Evolutionary conservation across 1,139 yeast genomes (phyloP), one percentile per base, ranked within the genome.

Genomic region (Lizanozyma gosingica): DNA sequence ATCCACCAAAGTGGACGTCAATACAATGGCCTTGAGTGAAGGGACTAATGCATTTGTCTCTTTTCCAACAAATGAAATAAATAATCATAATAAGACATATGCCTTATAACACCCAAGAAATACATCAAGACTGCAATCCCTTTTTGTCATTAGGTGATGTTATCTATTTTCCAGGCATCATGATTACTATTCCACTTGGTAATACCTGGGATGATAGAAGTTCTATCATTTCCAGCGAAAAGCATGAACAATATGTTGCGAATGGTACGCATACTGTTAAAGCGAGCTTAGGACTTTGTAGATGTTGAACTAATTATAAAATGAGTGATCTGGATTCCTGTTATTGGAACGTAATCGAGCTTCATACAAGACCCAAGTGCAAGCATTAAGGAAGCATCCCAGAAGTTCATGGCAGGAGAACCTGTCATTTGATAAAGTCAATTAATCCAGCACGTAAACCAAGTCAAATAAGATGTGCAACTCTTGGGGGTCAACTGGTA

Each of bases 41-140:
- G 83, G 80, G 33, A 64, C 61, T n/a, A 70, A n/a, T 6, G 87
- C 84, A 54, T 80, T 79, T 36, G 80, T 63, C 52, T 83, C 77
- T 53, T 81, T 87, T 57, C 83, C 92, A 15, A 85, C 71, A 82
- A 62, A 52, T 82, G 88, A 65, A 80, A 81, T 0, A 88, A 84
- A 16, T 84, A 75, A 55, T 82, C 90, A 52, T 78, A 81, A 16
- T 88, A 88, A 38, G 83, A 73, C 83, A 81, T 80, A 32, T 83
- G 77, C 88, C 88, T 82, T 52, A 80, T 77, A 40, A 75, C 80
- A 18, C 86, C 81, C 52, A 79, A 62, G 55, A 80, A 80, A 16
- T 78, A 66, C 71, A 77, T 67, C 45, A 80, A 61, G 55, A 79
- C 65, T 18, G 83, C 71, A 38, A 79, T 65, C 39, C 88, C 88